A percentile compares a stretch with the other conserved stretches of the same genome.
phyloP scores from a whole-genome alignment of 129 eudicot species.

The Flaveria sonorensis region DNA sequence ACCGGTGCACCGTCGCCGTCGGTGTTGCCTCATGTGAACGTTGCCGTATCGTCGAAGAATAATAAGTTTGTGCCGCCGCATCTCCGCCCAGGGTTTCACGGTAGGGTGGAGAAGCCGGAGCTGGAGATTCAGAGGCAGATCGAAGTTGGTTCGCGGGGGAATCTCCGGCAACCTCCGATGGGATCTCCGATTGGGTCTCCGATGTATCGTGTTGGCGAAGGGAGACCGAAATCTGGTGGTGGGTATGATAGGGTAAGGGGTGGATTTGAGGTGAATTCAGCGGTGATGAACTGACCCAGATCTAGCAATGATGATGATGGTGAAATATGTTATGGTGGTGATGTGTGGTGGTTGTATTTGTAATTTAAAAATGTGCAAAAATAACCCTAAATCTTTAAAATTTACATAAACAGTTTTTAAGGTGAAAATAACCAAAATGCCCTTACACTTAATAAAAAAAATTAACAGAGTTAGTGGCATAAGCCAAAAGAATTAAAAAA shows the following conservation, averaged over 20 bases:
- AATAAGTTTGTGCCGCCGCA: slow-evolving; percentile 72
- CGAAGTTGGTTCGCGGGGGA: slow-evolving; percentile 20
- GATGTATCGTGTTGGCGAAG: slow-evolving; percentile 33
- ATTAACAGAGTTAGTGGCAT: too few species aligned
- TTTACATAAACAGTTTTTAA: too few species aligned
- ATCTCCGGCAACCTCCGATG: slow-evolving; percentile 3
- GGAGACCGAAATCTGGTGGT: slow-evolving; percentile 64
- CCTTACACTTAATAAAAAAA: too few species aligned
- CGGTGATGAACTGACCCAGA: slow-evolving; percentile 44
- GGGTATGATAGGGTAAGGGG: slow-evolving; percentile 55
- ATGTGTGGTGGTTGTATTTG: too few species aligned
- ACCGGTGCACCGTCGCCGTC: slow-evolving; percentile 40
- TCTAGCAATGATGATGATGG: too few species aligned
- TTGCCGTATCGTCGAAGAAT: slow-evolving; percentile 36
- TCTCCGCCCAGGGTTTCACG: slow-evolving; percentile 66
- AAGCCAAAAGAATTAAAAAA: too few species aligned
- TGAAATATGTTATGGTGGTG: too few species aligned
- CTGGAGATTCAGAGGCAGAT: slow-evolving; percentile 37
- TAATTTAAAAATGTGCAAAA: too few species aligned
- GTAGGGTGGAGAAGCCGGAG: slow-evolving; percentile 54
- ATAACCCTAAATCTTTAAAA: too few species aligned
- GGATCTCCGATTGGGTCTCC: too few species aligned
- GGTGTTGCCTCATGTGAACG: slow-evolving; percentile 4
- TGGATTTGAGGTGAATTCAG: slow-evolving; percentile 19
- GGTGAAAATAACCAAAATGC: too few species aligned